phyloP scores from a whole-genome alignment of 2,329 filamentous ascomycete genomes.

The Chrysoporthe cubensis region DNA sequence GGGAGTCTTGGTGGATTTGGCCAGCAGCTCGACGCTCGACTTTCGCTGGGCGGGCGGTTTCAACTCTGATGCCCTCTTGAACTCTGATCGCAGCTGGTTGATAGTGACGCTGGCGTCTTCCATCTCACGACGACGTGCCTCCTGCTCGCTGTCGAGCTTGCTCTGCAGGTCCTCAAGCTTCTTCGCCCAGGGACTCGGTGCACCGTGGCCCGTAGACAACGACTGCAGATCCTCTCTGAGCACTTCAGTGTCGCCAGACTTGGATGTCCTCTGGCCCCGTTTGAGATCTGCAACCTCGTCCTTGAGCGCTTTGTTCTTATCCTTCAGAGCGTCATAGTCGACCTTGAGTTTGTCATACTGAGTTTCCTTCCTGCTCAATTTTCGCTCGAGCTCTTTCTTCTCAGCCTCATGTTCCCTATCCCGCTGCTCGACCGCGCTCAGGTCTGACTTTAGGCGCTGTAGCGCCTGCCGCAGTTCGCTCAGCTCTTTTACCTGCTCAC shows the following conservation, averaged over 20 bases:
- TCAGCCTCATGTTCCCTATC: slow-evolving; percentile 43
- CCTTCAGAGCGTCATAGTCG: slow-evolving; percentile 59
- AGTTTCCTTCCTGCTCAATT: slow-evolving; percentile 35
- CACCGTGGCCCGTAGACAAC: slow-evolving; percentile 29
- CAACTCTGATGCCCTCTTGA: slow-evolving; percentile 22
- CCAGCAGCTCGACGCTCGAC: slow-evolving; percentile 13
- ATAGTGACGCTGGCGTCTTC: slow-evolving; percentile 26
- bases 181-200: slow-evolving; percentile 33
- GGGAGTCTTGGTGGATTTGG: slow-evolving; percentile 8
- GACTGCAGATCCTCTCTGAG: slow-evolving; percentile 35
- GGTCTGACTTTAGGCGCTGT: slow-evolving; percentile 53
- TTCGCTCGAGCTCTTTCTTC: slow-evolving; percentile 40
- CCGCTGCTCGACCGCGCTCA: slow-evolving; percentile 52
- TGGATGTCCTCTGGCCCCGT: slow-evolving; percentile 54
- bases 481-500: slow-evolving; percentile 57
- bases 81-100: slow-evolving; percentile 29
- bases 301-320: slow-evolving; percentile 61
- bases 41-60: slow-evolving; percentile 12
- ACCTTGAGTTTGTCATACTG: slow-evolving; percentile 45
- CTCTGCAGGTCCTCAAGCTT: slow-evolving; percentile 38
- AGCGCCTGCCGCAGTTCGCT: slow-evolving; percentile 57
- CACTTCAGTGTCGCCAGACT: slow-evolving; percentile 35
- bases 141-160: slow-evolving; percentile 34
- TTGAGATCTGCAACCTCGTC: slow-evolving; percentile 60
- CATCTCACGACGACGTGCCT: slow-evolving; percentile 25